phyloP scores from a whole-genome alignment of 2,329 filamentous ascomycete genomes.

The Zelopaecilomyces penicillatus region DNA sequence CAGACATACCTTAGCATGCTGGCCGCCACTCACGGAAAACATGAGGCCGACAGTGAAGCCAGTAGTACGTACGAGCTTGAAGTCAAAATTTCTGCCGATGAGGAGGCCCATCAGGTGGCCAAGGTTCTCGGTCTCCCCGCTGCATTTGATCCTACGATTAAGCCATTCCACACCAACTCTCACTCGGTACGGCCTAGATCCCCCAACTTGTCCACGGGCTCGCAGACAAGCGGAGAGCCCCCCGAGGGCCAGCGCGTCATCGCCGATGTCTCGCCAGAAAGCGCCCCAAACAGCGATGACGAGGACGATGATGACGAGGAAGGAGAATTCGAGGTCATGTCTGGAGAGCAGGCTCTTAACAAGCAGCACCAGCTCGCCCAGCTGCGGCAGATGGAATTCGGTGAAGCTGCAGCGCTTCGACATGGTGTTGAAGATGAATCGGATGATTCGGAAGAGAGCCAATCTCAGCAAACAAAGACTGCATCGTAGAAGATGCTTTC shows the following conservation, averaged over 20 bases:
- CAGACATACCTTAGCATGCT: slow-evolving; percentile 73
- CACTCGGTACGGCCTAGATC: slow-evolving; percentile 9
- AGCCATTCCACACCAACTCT: slow-evolving; percentile 36
- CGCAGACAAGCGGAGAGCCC: slow-evolving; percentile 10
- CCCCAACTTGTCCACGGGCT: slow-evolving; percentile 10
- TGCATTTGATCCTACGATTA: slow-evolving; percentile 55
- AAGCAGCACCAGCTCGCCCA: slow-evolving; percentile 42
- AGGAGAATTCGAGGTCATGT: slow-evolving; percentile 37
- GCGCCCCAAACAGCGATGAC: slow-evolving; percentile 30
- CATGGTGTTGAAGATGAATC: slow-evolving; percentile 30
- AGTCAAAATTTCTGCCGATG: slow-evolving; percentile 46
- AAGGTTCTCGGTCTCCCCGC: slow-evolving; percentile 55
- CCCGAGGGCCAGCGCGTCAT: slow-evolving; percentile 14
- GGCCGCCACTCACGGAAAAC: slow-evolving; percentile 49
- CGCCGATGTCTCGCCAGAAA: slow-evolving; percentile 19
- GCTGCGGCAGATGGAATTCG: slow-evolving; percentile 52
- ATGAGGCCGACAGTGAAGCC: slow-evolving; percentile 49
- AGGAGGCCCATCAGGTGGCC: slow-evolving; percentile 57
- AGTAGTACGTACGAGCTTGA: slow-evolving; percentile 48
- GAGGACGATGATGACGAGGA: slow-evolving; percentile 32
- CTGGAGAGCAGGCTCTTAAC: slow-evolving; percentile 34
- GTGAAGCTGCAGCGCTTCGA: slow-evolving; percentile 45
- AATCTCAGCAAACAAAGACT: slow-evolving; percentile 15
- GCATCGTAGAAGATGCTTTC: slow-evolving; percentile 23
- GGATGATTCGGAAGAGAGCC: slow-evolving; percentile 27